phyloP scores from a whole-genome alignment of 805 yeast genomes.

The Candida golubevii region DNA sequence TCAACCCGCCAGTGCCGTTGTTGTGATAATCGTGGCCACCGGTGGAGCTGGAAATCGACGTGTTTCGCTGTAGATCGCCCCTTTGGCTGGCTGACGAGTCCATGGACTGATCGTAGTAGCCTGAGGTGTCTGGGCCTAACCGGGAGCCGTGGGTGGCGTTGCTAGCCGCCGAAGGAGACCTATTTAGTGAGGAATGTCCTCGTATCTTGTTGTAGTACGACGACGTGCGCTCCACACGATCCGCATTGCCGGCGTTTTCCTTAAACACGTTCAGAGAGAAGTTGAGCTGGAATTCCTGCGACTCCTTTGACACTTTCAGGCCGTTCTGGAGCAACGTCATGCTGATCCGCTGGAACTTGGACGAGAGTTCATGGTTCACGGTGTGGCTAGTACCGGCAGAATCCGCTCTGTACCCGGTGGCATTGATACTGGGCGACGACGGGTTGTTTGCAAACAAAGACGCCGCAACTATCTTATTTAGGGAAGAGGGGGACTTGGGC shows the following conservation, averaged over 20 bases:
- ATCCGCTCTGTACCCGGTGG: conserved; percentile 10
- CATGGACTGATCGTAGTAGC: neutral
- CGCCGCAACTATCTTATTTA: neutral
- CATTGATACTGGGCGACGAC: neutral
- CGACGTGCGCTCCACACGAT: conserved; percentile 20
- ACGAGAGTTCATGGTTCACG: conserved; percentile 26
- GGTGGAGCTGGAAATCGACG: conserved; percentile 1
- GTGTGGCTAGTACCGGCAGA: neutral
- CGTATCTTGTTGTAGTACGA: conserved; percentile 32
- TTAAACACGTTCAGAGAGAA: conserved; percentile 38
- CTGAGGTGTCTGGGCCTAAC: neutral
- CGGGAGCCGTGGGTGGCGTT: neutral
- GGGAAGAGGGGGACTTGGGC: neutral
- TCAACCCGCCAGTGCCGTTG: conserved; percentile 6
- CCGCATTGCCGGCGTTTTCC: conserved; percentile 15
- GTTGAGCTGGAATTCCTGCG: conserved; percentile 33
- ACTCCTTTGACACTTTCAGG: conserved; percentile 33
- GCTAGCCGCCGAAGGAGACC: conserved; percentile 2
- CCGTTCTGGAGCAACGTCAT: conserved; percentile 31
- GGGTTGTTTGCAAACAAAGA: neutral
- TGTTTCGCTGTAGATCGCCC: neutral
- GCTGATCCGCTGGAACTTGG: conserved; percentile 36
- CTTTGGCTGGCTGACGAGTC: conserved; percentile 1
- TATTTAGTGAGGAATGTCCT: conserved; percentile 5
- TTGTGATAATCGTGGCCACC: neutral